Evolutionary conservation across 176 grass and related monocot genomes (phyloP).

Genomic region (Rhynchospora pubera): DNA sequence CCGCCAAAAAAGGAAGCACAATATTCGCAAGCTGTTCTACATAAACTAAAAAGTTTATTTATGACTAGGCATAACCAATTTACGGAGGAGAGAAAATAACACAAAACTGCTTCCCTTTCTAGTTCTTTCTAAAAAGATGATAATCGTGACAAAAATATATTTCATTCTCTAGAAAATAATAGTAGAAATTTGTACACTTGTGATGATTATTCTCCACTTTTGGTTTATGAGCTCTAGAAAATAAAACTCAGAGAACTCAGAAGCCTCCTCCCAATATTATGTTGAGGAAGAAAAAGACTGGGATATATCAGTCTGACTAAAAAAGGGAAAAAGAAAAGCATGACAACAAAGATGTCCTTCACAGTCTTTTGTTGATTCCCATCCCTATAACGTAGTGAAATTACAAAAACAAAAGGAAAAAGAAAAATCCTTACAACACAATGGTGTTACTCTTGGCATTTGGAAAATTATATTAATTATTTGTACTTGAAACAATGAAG

Average conservation of each 20-base stretch:
- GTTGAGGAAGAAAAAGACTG: not conserved
- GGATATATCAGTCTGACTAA: not conserved
- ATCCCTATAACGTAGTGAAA: slow-evolving; percentile 36
- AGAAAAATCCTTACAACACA: slow-evolving; percentile 12
- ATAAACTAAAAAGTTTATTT: not conserved
- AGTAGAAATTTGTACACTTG: not conserved
- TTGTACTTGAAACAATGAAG: slow-evolving; percentile 21
- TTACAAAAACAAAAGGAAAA: not conserved
- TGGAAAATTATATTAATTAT: slow-evolving; percentile 9
- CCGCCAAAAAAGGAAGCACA: not conserved
- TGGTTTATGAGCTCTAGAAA: not conserved
- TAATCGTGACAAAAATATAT: slow-evolving; percentile 1
- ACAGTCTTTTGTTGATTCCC: slow-evolving; percentile 36
- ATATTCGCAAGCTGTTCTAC: not conserved
- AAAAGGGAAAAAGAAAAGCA: not conserved
- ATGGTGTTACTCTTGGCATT: slow-evolving; percentile 6
- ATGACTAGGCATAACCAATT: not conserved
- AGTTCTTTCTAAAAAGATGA: not conserved
- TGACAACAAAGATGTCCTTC: slow-evolving; percentile 15
- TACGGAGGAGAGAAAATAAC: not conserved
- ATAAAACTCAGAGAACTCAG: not conserved
- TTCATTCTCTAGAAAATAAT: not conserved
- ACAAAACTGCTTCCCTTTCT: not conserved
- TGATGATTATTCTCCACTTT: not conserved
- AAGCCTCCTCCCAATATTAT: not conserved